A percentile compares a stretch with the other conserved stretches of the same genome.
phyloP scores from a whole-genome alignment of 805 yeast species.

The Zygotorulaspora florentina region DNA sequence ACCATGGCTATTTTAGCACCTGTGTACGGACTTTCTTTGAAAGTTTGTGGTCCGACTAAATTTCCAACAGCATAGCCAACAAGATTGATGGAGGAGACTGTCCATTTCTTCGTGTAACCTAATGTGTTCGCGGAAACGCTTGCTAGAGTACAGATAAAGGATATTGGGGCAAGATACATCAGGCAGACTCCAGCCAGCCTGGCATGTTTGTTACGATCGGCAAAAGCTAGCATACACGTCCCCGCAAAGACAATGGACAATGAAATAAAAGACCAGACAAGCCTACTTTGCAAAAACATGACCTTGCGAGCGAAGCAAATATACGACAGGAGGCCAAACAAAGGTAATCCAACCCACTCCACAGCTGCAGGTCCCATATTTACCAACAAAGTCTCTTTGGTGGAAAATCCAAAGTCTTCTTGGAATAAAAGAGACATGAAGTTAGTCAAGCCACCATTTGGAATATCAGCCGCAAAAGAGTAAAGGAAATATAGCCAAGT shows the following conservation, averaged over 20 bases:
- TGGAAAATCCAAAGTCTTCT: conserved; percentile 43
- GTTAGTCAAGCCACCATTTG: conserved; percentile 54
- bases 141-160: conserved; percentile 35
- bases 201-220: conserved; percentile 32
- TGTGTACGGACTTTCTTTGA: conserved; percentile 59
- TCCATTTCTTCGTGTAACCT: conserved; percentile 70
- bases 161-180: conserved; percentile 35
- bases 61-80: conserved; percentile 66
- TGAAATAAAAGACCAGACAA: conserved; percentile 35
- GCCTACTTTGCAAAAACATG: conserved; percentile 18
- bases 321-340: conserved; percentile 28
- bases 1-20: conserved; percentile 53
- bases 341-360: conserved; percentile 39
- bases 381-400: conserved; percentile 40
- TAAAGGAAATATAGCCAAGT: conserved; percentile 45
- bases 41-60: conserved; percentile 70
- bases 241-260: conserved; percentile 33
- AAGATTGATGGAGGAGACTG: conserved; percentile 53
- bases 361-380: conserved; percentile 46
- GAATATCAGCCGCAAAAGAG: conserved; percentile 42
- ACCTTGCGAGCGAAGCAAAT: conserved; percentile 17
- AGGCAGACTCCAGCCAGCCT: conserved; percentile 41
- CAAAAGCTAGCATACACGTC: conserved; percentile 43
- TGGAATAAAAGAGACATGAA: conserved; percentile 44
- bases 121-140: conserved; percentile 50